Percentiles rank a stretch among this genome's conserved stretches.
phyloP scores from a whole-genome alignment of 164 flowering plant species.

The Aristolochia contorta region DNA sequence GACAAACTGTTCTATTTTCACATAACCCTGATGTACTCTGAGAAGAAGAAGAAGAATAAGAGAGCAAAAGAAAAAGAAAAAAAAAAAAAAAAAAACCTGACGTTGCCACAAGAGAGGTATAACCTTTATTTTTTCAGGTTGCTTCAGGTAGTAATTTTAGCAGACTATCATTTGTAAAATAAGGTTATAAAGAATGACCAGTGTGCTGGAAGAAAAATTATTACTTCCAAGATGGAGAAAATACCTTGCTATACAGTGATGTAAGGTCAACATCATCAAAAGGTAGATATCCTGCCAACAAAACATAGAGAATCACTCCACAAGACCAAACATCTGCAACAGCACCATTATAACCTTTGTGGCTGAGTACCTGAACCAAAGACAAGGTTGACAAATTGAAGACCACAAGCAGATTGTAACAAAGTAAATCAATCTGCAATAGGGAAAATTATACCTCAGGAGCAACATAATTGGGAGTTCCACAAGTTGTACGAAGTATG shows the following conservation, averaged over 20 bases:
- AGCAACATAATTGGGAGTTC: slow-evolving; percentile 98
- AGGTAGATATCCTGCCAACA: slow-evolving; percentile 95
- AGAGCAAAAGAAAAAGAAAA: too few species aligned
- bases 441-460: slow-evolving; percentile 62
- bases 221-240: slow-evolving; percentile 6
- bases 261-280: slow-evolving; percentile 94
- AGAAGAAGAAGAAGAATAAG: too few species aligned
- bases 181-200: too few species aligned
- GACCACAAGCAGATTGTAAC: not conserved
- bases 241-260: slow-evolving; percentile 82
- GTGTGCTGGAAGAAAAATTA: too few species aligned
- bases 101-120: too few species aligned
- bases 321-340: slow-evolving; percentile 97
- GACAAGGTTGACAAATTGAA: not conserved
- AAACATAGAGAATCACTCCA: slow-evolving; percentile 93
- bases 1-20: too few species aligned
- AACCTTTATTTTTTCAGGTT: too few species aligned
- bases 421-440: not conserved
- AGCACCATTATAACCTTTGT: slow-evolving; percentile 94
- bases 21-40: too few species aligned
- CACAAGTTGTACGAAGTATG: slow-evolving; percentile 96
- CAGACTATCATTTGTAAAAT: not conserved
- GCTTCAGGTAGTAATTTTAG: not conserved
- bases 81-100: too few species aligned
- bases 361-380: slow-evolving; percentile 69